Base-by-base conservation (phyloP, 768 basidiomycete genomes). In the Auricularia heimuer region DNA sequence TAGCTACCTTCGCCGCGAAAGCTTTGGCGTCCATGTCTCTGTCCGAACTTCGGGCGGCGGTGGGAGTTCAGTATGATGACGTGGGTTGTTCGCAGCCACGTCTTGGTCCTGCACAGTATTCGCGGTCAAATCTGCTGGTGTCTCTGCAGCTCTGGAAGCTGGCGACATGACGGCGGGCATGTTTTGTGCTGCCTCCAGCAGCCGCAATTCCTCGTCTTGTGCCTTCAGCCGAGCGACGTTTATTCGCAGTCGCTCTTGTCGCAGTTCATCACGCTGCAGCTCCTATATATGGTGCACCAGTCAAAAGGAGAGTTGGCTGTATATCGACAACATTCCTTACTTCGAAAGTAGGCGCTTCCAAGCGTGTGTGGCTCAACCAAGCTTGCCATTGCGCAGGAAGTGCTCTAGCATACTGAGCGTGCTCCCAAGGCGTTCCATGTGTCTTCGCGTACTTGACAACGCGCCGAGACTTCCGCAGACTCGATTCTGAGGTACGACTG, bases 181-280 rank as follows among this genome's bases (percentile, higher is more conserved):
- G 29, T 7, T 35, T 24, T 60, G 29, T 7, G 56, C 24, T 6
- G 56, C 56, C 24, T 60, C 29, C 6, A 60, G 34, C 4, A 10
- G 24, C 24, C 56, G 56, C 56, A 60, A 29, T 36, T 63, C 63
- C 37, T 66, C 65, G 21, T 66, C 65, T 37, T 64, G 54, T n/a
- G 33, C 63, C 47, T 64, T 67, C 24, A 67, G 44, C 29, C 47
- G 58, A 35, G 54, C 66, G 42, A 67, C 63, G 35, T 67, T 67
- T 37, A 61, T 16, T 39, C 54, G 54, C 6, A 67, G 16, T 12
- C 54, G 35, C 35, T 61, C 44, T 64, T 62, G 54, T 47, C 66
- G 63, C 4, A n/a, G 12, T 54, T 37, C 16, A 37, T 67, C 66
- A 16, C 61, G 47, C 34, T 47, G 45, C 2, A 67, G 47, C 37